Evolutionary conservation across 805 yeast species (phyloP), one percentile per base, ranked within the genome.

Genomic region (Kodamaea nitidulidarum): DNA sequence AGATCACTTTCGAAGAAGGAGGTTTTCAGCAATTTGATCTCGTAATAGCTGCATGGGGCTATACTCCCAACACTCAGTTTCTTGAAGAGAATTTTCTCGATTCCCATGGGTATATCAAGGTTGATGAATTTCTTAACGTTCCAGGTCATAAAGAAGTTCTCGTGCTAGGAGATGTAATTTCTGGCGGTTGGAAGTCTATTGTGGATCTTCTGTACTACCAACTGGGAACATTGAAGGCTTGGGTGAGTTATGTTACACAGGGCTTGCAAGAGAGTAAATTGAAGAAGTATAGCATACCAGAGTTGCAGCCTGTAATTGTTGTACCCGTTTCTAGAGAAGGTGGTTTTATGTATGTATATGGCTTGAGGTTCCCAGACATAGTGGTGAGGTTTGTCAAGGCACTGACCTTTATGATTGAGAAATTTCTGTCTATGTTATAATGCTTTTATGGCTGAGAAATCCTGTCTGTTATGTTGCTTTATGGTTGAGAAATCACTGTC

Each of bases 151-250:
- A 42, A 9, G 47, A 62, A 15, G 65, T 66, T 4, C 21, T 63
- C 14, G 70, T 60, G 3, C 34, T 63, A 11, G 72, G 72, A 16
- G 72, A 67, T 46, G 53, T 66, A 27, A 44, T 55, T 4, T 38
- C 58, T 1, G 49, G 51, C 6, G 48, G 59, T 2, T 40, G 40
- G 10, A 46, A 46, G 14, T 48, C 62, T 7, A 6, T 61, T 7
- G 53, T 56, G 8, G 67, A 65, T 39, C 30, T 66, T 16, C 37
- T 44, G 24, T 48, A 49, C 36, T 40, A 43, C 30, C 69, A 61
- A 37, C 28, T 32, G 6, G 44, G 42, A 10, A 41, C 43, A 5
- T 41, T 61, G 28, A 40, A 41, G 9, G 32, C 30, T 8, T 32
- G 47, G 6, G 31, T 54, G n/a, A 39, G 46, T 12, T 28, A 37